Percentiles rank a stretch among this genome's conserved stretches.
Evolutionary conservation across 2,329 filamentous ascomycete species (phyloP).

Genomic region (Seiridium unicorne): DNA sequence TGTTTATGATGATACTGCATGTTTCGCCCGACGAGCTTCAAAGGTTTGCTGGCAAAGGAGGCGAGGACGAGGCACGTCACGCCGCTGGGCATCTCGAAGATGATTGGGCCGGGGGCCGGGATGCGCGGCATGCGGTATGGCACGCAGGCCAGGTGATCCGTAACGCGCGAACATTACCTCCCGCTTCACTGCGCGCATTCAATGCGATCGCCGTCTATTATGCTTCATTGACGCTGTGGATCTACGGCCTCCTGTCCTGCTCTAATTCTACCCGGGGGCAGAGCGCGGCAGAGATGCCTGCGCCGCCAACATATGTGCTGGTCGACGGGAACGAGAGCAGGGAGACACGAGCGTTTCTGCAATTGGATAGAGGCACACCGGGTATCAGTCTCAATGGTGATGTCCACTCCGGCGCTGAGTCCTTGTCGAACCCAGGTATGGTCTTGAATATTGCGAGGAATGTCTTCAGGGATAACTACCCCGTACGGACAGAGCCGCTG

Average conservation of each 20-base stretch:
- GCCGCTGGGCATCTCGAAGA: slow-evolving; percentile 18
- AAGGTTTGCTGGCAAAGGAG: slow-evolving; percentile 23
- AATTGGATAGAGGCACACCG: slow-evolving; percentile 20
- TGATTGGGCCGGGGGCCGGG: slow-evolving; percentile 19
- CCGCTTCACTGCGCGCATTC: slow-evolving; percentile 22
- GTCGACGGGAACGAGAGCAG: slow-evolving; percentile 23
- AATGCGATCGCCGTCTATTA: slow-evolving; percentile 26
- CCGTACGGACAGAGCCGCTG: slow-evolving; percentile 22
- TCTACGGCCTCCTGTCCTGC: slow-evolving; percentile 20
- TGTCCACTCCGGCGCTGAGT: slow-evolving; percentile 12
- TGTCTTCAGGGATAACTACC: slow-evolving; percentile 24
- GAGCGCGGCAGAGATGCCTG: slow-evolving; percentile 5
- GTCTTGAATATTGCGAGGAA: slow-evolving; percentile 18
- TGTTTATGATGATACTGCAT: slow-evolving; percentile 26
- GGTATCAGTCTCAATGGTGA: slow-evolving; percentile 11
- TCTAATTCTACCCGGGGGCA: not conserved
- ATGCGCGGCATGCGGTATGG: slow-evolving; percentile 24
- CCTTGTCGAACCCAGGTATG: slow-evolving; percentile 19
- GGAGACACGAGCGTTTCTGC: slow-evolving; percentile 21
- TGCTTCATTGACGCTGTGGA: slow-evolving; percentile 25
- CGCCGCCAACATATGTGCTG: slow-evolving; percentile 13
- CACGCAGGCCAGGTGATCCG: slow-evolving; percentile 25
- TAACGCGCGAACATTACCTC: slow-evolving; percentile 19
- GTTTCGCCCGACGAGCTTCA: slow-evolving; percentile 26
- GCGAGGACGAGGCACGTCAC: slow-evolving; percentile 25